Evolutionary conservation across 306 rosid species (phyloP), one percentile per base, ranked within the genome.

Genomic region (Coriaria nepalensis): DNA sequence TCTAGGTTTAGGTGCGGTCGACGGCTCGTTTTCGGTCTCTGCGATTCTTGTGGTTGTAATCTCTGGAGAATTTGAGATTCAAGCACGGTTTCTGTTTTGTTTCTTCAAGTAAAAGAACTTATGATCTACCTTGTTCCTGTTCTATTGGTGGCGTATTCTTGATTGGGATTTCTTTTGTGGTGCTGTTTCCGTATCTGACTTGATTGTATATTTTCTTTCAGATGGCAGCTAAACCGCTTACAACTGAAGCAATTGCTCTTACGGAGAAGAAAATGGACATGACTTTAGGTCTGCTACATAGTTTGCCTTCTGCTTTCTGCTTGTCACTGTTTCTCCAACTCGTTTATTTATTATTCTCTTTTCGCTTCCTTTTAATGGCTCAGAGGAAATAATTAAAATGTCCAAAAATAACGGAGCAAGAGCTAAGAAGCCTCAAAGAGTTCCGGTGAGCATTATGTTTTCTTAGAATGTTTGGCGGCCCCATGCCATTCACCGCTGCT

Each of bases 181-280:
- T 43, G 8, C 10, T 5, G 38, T 35, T 42, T 53, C 10, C 10
- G 6, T 49, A 8, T 13, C 10, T 20, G 52, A 57, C 49, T 37
- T 8, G 34, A 43, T 45, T 13, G 29, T 41, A 0, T 52, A 40
- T 48, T 9, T 46, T 12, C 29, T 56, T 0, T 14, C 65, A 82
- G 87, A 92, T 92, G 98, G 87, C 72, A 42, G 56, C 87, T 5
- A 85, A 85, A 63, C 94, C 96, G 33, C 81, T 77, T 52, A 70
- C 83, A 14, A 73, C 78, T 0, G 73, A 79, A 63, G 73, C 90
- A 1, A 76, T 92, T 65, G 98, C 96, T 7, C 75, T 85, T 29
- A 85, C 98, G 5, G 98, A 85, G 80, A 85, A 92, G 87, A 92
- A 92, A 75, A 79, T 92, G 95, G 93, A 82, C 69, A 92, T 92